Conservation (phyloP, 257 asterid species). For the Mitragyna speciosa region DNA sequence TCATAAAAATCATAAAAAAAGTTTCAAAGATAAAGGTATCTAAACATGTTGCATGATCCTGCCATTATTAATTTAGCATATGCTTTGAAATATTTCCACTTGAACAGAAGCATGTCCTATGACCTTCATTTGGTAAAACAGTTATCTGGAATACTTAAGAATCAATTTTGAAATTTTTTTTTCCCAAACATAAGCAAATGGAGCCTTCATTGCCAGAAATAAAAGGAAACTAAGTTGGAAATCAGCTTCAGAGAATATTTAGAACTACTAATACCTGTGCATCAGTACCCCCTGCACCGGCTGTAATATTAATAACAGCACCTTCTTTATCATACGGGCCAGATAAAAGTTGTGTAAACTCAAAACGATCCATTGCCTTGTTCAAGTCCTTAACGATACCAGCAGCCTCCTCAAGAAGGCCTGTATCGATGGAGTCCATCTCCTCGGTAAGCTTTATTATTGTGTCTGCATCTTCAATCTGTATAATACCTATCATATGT, state of each 20-base stretch:
- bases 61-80: background rate
- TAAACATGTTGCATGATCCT: background rate
- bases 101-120: background rate
- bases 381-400: slow-evolving; percentile 70
- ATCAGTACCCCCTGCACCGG: slow-evolving; percentile 99
- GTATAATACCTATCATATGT: slow-evolving; percentile 1
- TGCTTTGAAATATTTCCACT: background rate
- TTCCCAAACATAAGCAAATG: background rate
- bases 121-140: background rate
- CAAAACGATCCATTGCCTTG: slow-evolving; percentile 77
- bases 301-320: slow-evolving; percentile 72
- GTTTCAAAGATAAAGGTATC: background rate
- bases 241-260: background rate
- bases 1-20: background rate
- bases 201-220: background rate
- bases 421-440: slow-evolving; percentile 75
- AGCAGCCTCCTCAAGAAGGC: slow-evolving; percentile 83
- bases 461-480: slow-evolving; percentile 89
- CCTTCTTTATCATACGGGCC: slow-evolving; percentile 97
- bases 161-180: background rate
- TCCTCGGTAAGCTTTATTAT: slow-evolving; percentile 91
- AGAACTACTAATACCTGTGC: slow-evolving; percentile 74
- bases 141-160: too few species aligned
- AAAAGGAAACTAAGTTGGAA: background rate
- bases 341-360: slow-evolving; percentile 89